Percentiles rank a stretch among this genome's conserved stretches.
Conservation (phyloP, 140 eudicot species). For the Erigeron philadelphicus region DNA sequence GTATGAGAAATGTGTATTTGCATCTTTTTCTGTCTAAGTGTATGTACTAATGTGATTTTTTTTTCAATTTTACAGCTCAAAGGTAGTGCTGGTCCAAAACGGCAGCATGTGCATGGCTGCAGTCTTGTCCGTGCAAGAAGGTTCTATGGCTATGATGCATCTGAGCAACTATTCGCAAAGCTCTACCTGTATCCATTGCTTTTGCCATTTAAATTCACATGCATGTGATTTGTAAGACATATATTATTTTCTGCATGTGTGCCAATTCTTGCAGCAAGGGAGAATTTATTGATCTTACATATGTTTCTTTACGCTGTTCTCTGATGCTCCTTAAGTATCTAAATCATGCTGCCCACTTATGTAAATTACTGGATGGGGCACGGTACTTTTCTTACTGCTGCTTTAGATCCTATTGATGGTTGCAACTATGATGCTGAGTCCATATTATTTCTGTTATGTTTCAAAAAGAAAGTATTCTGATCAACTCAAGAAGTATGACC, state of each 20-base stretch:
- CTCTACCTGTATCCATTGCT: conserved; percentile 78
- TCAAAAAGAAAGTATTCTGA: not conserved
- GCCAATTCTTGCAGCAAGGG: too few relatives aligned
- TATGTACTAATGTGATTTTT: conserved; percentile 10
- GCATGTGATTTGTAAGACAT: not conserved
- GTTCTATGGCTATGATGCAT: conserved; percentile 82
- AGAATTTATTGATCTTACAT: not conserved
- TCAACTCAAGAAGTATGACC: not conserved
- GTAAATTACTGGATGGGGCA: too few relatives aligned
- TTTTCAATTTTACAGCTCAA: conserved; percentile 50
- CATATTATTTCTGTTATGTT: not conserved
- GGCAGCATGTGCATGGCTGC: conserved; percentile 97
- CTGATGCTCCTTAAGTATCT: not conserved
- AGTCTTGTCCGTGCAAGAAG: conserved; percentile 76
- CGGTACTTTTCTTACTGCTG: not conserved
- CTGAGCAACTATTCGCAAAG: conserved; percentile 80
- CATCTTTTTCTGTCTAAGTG: conserved; percentile 5
- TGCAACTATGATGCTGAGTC: not conserved
- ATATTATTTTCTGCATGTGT: not conserved
- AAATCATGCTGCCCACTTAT: not conserved
- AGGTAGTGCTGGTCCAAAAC: conserved; percentile 82
- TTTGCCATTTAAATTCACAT: not conserved
- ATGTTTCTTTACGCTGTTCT: not conserved
- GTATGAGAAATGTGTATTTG: conserved; percentile 10
- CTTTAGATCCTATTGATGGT: not conserved